Evolutionary conservation across 2,329 filamentous ascomycete genomes (phyloP).

Genomic region (Aureobasidium sp.): DNA sequence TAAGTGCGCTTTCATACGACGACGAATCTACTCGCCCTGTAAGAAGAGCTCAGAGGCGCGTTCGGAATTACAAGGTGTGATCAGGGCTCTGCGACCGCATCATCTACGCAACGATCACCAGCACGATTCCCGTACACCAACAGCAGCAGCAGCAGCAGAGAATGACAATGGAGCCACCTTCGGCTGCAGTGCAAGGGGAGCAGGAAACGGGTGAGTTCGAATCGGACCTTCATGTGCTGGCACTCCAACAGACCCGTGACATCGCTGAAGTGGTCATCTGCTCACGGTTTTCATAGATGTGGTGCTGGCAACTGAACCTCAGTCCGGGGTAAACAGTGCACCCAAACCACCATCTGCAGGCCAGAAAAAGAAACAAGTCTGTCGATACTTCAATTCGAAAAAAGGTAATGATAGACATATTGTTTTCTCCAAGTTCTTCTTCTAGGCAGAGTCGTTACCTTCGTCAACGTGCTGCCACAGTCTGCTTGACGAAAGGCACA

Average conservation of each 20-base stretch:
- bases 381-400: constrained; percentile 35
- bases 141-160: not conserved
- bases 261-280: constrained; percentile 11
- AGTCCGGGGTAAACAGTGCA: constrained; percentile 27
- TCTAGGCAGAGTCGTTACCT: not conserved
- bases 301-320: constrained; percentile 26
- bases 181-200: constrained; percentile 6
- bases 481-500: not conserved
- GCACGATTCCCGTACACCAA: not conserved
- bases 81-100: not conserved
- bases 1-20: not conserved
- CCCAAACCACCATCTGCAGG: not conserved
- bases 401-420: constrained; percentile 29
- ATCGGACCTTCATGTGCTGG: constrained; percentile 10
- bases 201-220: constrained; percentile 4
- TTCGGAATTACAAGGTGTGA: not conserved
- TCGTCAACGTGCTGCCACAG: not conserved
- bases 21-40: not conserved
- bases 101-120: not conserved
- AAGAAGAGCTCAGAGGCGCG: not conserved
- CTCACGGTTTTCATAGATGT: constrained; percentile 2
- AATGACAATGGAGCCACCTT: not conserved
- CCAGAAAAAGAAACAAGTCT: constrained; percentile 22
- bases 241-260: not conserved
- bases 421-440: not conserved